These are phyloP conservation scores for Ogataea nonfermentans DNA, from an alignment of 805 yeast genomes.

Conservation along the genomic window DNA sequence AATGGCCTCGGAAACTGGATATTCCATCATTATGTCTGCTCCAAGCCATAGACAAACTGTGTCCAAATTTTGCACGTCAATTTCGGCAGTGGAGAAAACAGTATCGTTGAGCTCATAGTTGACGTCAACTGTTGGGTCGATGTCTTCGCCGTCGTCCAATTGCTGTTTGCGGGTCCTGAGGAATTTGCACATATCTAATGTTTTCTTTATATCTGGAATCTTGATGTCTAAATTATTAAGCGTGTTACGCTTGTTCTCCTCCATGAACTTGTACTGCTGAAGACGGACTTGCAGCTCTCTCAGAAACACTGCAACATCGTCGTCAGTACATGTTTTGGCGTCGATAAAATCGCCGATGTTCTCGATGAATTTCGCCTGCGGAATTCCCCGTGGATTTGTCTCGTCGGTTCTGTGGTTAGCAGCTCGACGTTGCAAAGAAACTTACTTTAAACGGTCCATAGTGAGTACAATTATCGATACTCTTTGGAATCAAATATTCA, in stretches of 20 bases:
- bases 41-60: slow-evolving; percentile 92
- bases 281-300: slow-evolving; percentile 79
- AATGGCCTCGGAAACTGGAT: slow-evolving; percentile 85
- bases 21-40: slow-evolving; percentile 96
- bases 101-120: slow-evolving; percentile 94
- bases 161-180: slow-evolving; percentile 48
- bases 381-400: slow-evolving; percentile 91
- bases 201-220: slow-evolving; percentile 89
- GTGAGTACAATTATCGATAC: not conserved
- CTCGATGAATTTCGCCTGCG: slow-evolving; percentile 92
- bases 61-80: slow-evolving; percentile 54
- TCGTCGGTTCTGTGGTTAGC: slow-evolving; percentile 45
- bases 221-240: slow-evolving; percentile 56
- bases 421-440: slow-evolving; percentile 1
- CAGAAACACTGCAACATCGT: slow-evolving; percentile 47
- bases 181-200: slow-evolving; percentile 68
- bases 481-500: not conserved
- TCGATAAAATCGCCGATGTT: slow-evolving; percentile 74
- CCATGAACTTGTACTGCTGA: slow-evolving; percentile 91
- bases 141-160: slow-evolving; percentile 32
- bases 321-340: slow-evolving; percentile 32
- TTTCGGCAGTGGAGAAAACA: slow-evolving; percentile 75
- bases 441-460: slow-evolving; percentile 24
- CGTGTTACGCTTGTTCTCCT: slow-evolving; percentile 49
- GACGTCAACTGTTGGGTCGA: slow-evolving; percentile 51